phyloP scores from a whole-genome alignment of 352 stramenopile species.

The Phytophthora aleatoria region DNA sequence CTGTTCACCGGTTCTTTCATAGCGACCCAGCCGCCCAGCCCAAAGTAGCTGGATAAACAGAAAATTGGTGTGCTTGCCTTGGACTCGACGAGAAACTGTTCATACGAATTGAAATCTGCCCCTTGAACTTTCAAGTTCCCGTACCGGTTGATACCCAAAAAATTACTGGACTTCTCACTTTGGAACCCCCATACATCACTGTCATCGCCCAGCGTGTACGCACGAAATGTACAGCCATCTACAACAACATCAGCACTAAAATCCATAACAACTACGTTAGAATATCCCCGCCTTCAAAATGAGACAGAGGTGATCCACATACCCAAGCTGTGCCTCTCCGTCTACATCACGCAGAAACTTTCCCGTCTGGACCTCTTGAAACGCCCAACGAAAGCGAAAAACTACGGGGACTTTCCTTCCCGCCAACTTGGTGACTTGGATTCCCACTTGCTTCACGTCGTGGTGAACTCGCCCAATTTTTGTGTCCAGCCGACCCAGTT shows the following conservation, averaged over 20 bases:
- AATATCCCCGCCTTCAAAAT: not conserved
- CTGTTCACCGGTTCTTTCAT: constrained; percentile 18
- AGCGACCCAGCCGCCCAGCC: constrained; percentile 66
- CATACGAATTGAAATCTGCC: constrained; percentile 69
- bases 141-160: constrained; percentile 75
- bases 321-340: constrained; percentile 66
- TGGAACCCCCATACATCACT: constrained; percentile 82
- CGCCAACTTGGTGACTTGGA: constrained; percentile 64
- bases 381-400: constrained; percentile 73
- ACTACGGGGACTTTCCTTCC: constrained; percentile 41
- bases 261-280: not conserved
- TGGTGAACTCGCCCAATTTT: constrained; percentile 73
- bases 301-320: constrained; percentile 1
- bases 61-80: constrained; percentile 63
- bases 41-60: constrained; percentile 75
- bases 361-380: constrained; percentile 59
- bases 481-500: constrained; percentile 62
- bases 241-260: constrained; percentile 65
- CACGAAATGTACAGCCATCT: constrained; percentile 70
- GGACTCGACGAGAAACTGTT: constrained; percentile 72
- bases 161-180: constrained; percentile 67
- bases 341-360: constrained; percentile 65
- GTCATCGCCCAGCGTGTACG: constrained; percentile 78
- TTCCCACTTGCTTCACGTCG: constrained; percentile 70
- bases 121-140: constrained; percentile 71